These are phyloP conservation scores for Purpureocillium lavendulum DNA, from an alignment of 2,329 filamentous ascomycete species.

Conservation along the genomic window DNA sequence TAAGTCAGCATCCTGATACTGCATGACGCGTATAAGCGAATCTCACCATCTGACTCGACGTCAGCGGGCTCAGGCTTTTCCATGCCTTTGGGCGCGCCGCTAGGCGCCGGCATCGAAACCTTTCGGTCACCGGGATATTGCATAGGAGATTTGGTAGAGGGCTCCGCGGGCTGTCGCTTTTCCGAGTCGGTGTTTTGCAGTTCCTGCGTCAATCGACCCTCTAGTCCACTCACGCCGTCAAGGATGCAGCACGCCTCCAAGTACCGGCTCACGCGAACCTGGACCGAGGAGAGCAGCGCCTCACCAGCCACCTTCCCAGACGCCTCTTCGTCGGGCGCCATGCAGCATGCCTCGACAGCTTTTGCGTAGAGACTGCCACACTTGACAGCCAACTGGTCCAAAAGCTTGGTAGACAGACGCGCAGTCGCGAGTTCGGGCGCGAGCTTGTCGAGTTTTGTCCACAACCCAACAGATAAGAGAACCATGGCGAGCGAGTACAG, in stretches of 20 bases:
- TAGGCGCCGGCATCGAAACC: neutral
- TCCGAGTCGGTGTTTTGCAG: slow-evolving; percentile 18
- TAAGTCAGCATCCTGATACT: too few species aligned
- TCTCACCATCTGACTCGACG: slow-evolving; percentile 11
- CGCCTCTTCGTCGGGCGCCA: slow-evolving; percentile 57
- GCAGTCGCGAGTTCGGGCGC: slow-evolving; percentile 33
- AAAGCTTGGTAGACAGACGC: slow-evolving; percentile 50
- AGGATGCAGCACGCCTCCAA: slow-evolving; percentile 53
- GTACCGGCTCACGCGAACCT: slow-evolving; percentile 47
- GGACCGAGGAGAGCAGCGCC: slow-evolving; percentile 42
- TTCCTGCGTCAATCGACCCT: slow-evolving; percentile 44
- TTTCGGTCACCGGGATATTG: slow-evolving; percentile 3
- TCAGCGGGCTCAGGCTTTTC: neutral
- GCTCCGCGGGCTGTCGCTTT: neutral
- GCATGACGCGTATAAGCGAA: too few species aligned
- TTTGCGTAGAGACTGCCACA: slow-evolving; percentile 71
- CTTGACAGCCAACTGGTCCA: slow-evolving; percentile 55
- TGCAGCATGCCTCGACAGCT: slow-evolving; percentile 64
- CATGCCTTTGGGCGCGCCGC: neutral
- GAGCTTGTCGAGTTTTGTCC: slow-evolving; percentile 56
- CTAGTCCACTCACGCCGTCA: slow-evolving; percentile 48
- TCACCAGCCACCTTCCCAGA: slow-evolving; percentile 37
- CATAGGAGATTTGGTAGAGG: slow-evolving; percentile 1
- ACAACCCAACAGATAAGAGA: slow-evolving; percentile 67
- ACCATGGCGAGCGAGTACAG: slow-evolving; percentile 67